Evolutionary conservation across 2,329 filamentous ascomycete genomes (phyloP), one percentile per base, ranked within the genome.

Genomic region (Raffaelea deltoideospora): DNA sequence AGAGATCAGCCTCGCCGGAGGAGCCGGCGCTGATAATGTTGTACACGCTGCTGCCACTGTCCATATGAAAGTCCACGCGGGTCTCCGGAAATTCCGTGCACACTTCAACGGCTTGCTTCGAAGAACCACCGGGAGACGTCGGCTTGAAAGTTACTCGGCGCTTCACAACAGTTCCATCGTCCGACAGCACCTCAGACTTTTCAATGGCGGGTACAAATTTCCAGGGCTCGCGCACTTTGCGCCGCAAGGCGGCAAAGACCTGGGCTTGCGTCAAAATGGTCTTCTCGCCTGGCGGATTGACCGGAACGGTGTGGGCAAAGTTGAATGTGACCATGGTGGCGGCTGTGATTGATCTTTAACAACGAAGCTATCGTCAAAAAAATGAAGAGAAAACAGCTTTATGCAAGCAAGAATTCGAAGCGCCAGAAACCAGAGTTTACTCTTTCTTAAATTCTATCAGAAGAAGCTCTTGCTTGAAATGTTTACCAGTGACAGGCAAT

Each of bases 161-260:
- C 15, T 20, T 38, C 10, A 47, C 40, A 1, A 47, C 40, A 27
- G 42, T 37, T 14, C 18, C 39, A 24, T 44, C 42, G 29, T 55
- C 53, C 3, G 46, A 41, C 3, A 55, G 30, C 4, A 58, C 47
- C 20, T 47, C 41, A 41, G 49, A 52, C 24, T 37, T 30, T 8
- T 36, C 45, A 41, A 58, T 56, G 14, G 51, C 47, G 1, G 53
- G 48, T 13, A 57, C 54, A 36, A 58, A 58, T 15, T 55, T 52
- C 33, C 50, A 43, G 13, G 54, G 50, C n/a, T 34, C 40, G 5
- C 48, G 50, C 21, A 55, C 47, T 40, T 58, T 57, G 44, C 49
- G 47, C 48, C 53, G 44, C 11, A 58, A 47, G 18, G 50, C 55
- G 10, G 48, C 46, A 50, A 53, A 57, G 24, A 54, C 43, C 29